Conservation (phyloP, 2,329 filamentous ascomycete genomes). For the Penicillium sp. region DNA sequence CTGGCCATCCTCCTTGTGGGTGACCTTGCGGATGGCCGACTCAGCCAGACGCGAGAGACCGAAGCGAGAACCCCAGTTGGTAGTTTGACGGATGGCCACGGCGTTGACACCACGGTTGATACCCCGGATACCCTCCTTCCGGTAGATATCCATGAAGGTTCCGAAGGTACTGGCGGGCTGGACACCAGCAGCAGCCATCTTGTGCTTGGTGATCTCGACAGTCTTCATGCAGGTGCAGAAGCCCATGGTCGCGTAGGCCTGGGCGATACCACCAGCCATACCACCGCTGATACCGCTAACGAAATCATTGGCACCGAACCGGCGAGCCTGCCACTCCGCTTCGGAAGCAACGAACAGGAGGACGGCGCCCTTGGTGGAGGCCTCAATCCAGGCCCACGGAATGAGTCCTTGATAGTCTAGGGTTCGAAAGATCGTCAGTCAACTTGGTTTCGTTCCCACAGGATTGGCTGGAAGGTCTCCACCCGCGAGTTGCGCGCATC, state of each 20-base stretch:
- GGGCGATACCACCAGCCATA: constrained; percentile 90
- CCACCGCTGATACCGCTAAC: constrained; percentile 84
- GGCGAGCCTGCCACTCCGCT: constrained; percentile 90
- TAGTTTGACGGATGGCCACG: constrained; percentile 97
- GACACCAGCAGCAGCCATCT: constrained; percentile 78
- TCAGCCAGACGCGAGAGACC: constrained; percentile 90
- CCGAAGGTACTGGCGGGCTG: constrained; percentile 88
- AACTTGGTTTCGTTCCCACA: constrained; percentile 4
- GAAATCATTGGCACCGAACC: constrained; percentile 82
- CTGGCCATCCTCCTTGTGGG: constrained; percentile 75
- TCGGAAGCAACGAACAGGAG: constrained; percentile 98
- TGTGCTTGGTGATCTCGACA: constrained; percentile 98
- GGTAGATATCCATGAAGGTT: constrained; percentile 97
- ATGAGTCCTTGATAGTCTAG: constrained; percentile 99
- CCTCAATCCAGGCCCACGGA: constrained; percentile 99
- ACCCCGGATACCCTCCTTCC: constrained; percentile 85
- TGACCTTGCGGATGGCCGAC: constrained; percentile 75
- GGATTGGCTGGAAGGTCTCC: neutral
- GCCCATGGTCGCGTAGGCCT: constrained; percentile 99
- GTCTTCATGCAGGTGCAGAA: constrained; percentile 99
- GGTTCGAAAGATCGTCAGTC: constrained; percentile 10
- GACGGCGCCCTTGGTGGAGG: constrained; percentile 97
- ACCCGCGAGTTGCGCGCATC: constrained; percentile 12
- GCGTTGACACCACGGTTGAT: constrained; percentile 99
- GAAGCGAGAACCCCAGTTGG: constrained; percentile 98